These are phyloP conservation scores for Naematelia aurantialba DNA, from an alignment of 768 basidiomycete genomes.

Conservation along the genomic window DNA sequence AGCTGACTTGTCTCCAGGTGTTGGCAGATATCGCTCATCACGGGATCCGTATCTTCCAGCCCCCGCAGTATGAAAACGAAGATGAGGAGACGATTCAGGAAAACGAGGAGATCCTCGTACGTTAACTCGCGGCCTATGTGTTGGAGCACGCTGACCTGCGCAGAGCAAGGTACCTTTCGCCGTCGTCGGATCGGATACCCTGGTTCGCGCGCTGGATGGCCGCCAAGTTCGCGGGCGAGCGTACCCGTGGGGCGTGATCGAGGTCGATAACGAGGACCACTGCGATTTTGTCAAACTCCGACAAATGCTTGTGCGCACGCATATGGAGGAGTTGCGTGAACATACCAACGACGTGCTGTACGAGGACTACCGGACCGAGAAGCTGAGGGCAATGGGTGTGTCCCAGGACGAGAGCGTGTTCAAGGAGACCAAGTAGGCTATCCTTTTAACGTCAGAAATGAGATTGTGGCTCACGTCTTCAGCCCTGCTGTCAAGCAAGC, in stretches of 20 bases:
- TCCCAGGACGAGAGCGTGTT: conserved; percentile 96
- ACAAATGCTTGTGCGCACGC: conserved; percentile 97
- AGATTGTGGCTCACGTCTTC: conserved; percentile 14
- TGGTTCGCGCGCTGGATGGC: conserved; percentile 78
- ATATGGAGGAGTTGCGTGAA: conserved; percentile 98
- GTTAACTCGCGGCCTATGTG: conserved; percentile 13
- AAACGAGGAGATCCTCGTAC: conserved; percentile 78
- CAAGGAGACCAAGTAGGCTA: conserved; percentile 94
- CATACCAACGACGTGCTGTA: conserved; percentile 94
- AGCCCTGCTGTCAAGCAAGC: conserved; percentile 95
- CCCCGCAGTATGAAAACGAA: conserved; percentile 94
- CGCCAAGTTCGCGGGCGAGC: conserved; percentile 88
- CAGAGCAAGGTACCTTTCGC: conserved; percentile 96
- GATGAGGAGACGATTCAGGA: conserved; percentile 98
- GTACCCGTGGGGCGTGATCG: conserved; percentile 98
- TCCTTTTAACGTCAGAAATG: not conserved
- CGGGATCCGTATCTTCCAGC: conserved; percentile 96
- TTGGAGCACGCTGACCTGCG: conserved; percentile 2
- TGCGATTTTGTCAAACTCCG: conserved; percentile 99
- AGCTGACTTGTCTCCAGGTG: conserved; percentile 57
- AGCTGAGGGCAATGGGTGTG: conserved; percentile 94
- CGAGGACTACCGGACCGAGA: conserved; percentile 97
- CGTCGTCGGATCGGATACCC: conserved; percentile 86
- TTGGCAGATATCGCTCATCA: conserved; percentile 89
- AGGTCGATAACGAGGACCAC: conserved; percentile 98